Base-by-base conservation (phyloP, 2,329 filamentous ascomycete species). In the Penicillium sclerotiorum region DNA sequence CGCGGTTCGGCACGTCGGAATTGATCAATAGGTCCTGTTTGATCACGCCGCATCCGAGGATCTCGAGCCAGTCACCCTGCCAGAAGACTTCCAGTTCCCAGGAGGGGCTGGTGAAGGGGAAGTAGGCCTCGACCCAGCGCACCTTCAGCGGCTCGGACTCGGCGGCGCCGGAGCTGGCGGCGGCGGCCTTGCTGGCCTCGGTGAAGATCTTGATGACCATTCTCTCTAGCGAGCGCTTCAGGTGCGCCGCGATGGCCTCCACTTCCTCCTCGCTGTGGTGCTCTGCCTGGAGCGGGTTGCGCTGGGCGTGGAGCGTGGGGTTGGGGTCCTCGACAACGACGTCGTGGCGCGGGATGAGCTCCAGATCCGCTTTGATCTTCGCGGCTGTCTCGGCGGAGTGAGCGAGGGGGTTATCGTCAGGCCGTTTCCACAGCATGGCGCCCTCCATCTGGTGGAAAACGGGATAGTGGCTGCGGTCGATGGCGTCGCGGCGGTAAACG, bases 381-480 rank as follows among this genome's bases (percentile, higher is more conserved):
- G 76, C 47, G 76, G 78, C 37, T 81, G 82, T 67, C 76, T 80
- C 22, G 68, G 53, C 27, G 0, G 69, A 63, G 28, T 65, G 53
- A n/a, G 65, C 59, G 11, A 71, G 57, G 1, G 69, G 66, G 12
- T 68, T 55, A 4, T 49, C 56, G 8, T 55, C 50, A 2, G 69
- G 77, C 8, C 90, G 83, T 66, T 94, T 88, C 93, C 94, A 99
- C 46, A 91, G 87, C 60, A 88, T 81, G 8, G 93, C 93, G 11
- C 91, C 93, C 71, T 99, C 94, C 92, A 97, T 97, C 75, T 99
- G 94, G 73, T 99, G 94, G 72, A 99, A 99, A 50, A 95, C 85
- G 0, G 94, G 94, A 73, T 97, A 97, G 73, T 99, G 94, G 61
- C 87, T 94, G 49, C 89, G 84, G 73, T 99, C 94, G 64, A 99